Evolutionary conservation across 2,329 filamentous ascomycete genomes (phyloP), one percentile per base, ranked within the genome.

Genomic region (Claviceps pusilla): DNA sequence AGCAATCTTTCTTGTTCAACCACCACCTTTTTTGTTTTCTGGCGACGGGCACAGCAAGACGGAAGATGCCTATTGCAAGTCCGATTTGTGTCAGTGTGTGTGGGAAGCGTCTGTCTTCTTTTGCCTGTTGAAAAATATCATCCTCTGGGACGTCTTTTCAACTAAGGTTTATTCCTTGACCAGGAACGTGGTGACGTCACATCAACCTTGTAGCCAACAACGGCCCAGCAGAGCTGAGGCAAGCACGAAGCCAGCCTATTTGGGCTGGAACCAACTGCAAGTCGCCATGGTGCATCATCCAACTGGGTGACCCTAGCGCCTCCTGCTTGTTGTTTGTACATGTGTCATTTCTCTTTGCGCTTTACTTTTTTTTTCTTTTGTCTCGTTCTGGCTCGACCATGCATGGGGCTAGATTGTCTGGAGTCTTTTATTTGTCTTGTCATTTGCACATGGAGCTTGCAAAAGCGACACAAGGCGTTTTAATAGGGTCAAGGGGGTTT

Each of bases 401-500:
- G 39, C 39, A 41, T 41, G 14, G 14, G 39, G 14, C 39, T 41
- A n/a, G 39, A 41, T n/a, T 41, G 39, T 5, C 39, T n/a, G 39
- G 39, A 41, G 39, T n/a, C 16, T 41, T 3, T 5, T 12, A 12
- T 24, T 33, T 33, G 4, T 28, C n/a, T 52, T 43, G 19, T 24
- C 43, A 19, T 52, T 41, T 48, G n/a, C n/a, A 12, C 41, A 28
- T 31, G 28, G 28, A 31, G 49, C 53, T 55, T 55, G 49, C 49
- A 35, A 55, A 51, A 51, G 45, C 53, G 43, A 55, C 50, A 16
- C 45, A 49, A 42, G 53, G 53, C 53, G 53, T 19, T 55, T 42
- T 37, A 1, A 10, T 9, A 37, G 43, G 16, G 48, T 43, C 28
- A 9, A 37, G 9, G 35, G 35, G 7, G 7, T 2, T 7, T 29